Evolutionary conservation across 495 filamentous ascomycete species (phyloP).

Genomic region (Pseudotulostoma volvatum): DNA sequence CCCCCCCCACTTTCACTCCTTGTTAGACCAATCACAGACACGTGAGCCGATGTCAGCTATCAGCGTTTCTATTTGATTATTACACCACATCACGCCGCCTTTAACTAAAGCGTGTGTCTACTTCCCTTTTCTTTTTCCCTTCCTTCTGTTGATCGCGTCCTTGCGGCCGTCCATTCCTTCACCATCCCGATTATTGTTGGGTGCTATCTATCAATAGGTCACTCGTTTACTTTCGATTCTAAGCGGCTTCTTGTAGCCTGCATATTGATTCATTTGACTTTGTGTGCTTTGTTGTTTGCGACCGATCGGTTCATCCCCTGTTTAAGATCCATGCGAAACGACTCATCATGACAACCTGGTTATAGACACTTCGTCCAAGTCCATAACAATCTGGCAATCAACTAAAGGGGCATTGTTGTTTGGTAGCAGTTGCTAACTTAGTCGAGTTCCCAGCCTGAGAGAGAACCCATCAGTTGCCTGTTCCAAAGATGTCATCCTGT

Average conservation of each 20-base stretch:
- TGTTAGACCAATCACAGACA: no score
- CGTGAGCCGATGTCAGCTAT: no score
- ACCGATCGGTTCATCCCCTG: not conserved
- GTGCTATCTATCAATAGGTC: not conserved
- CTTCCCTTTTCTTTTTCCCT: not conserved
- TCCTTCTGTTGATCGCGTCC: not conserved
- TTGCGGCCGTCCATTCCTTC: constrained; percentile 2
- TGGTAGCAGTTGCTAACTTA: not conserved
- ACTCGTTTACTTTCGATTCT: constrained; percentile 5
- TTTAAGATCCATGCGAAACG: not conserved
- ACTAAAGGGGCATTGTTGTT: not conserved
- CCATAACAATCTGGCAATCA: constrained; percentile 1
- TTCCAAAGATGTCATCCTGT: constrained; percentile 39
- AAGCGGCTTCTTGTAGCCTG: not conserved
- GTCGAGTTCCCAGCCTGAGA: not conserved
- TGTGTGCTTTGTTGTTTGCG: constrained; percentile 3
- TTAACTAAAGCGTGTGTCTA: no score
- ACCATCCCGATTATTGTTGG: not conserved
- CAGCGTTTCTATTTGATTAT: no score
- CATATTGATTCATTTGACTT: constrained; percentile 1
- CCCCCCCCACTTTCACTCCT: no score
- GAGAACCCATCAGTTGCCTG: not conserved
- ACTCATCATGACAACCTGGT: not conserved
- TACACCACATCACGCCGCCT: no score
- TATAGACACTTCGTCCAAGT: not conserved